Percentiles rank a stretch among this genome's conserved stretches.
phyloP scores from a whole-genome alignment of 2,329 filamentous ascomycete species.

The Fusarium bactridioides region DNA sequence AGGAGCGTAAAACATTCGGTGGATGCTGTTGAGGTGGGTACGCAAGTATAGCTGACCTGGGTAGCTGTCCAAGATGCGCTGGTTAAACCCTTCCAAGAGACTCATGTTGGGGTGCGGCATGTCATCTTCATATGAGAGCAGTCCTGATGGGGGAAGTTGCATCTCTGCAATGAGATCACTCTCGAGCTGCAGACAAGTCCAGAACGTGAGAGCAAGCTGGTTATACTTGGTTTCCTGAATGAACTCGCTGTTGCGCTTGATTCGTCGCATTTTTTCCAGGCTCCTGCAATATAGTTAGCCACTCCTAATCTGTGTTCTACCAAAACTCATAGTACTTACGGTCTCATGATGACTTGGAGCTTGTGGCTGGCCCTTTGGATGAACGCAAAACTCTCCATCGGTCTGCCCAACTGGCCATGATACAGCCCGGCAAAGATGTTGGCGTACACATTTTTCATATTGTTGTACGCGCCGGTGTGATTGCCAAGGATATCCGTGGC shows the following conservation, averaged over 20 bases:
- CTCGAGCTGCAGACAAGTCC: slow-evolving; percentile 93
- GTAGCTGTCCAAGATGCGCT: slow-evolving; percentile 56
- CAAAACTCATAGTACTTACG: slow-evolving; percentile 58
- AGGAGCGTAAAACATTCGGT: slow-evolving; percentile 62
- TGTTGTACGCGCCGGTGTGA: no score
- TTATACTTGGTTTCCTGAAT: slow-evolving; percentile 60
- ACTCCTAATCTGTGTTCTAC: neutral
- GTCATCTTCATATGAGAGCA: slow-evolving; percentile 67
- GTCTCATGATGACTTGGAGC: slow-evolving; percentile 77
- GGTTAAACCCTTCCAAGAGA: slow-evolving; percentile 52
- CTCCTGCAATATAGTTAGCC: slow-evolving; percentile 48
- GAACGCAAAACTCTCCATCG: neutral
- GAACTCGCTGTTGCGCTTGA: slow-evolving; percentile 49
- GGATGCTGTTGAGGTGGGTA: slow-evolving; percentile 70
- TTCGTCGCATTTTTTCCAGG: slow-evolving; percentile 56
- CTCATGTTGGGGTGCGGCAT: slow-evolving; percentile 72
- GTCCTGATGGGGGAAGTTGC: slow-evolving; percentile 65
- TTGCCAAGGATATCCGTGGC: no score
- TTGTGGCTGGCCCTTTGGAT: slow-evolving; percentile 65
- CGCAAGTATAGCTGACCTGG: slow-evolving; percentile 69
- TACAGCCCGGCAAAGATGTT: no score
- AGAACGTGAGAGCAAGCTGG: slow-evolving; percentile 79
- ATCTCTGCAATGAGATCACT: slow-evolving; percentile 95
- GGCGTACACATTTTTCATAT: no score
- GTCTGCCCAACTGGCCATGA: no score